Conservation (phyloP, 441 rosid genomes). For the Corymbia citriodora region DNA sequence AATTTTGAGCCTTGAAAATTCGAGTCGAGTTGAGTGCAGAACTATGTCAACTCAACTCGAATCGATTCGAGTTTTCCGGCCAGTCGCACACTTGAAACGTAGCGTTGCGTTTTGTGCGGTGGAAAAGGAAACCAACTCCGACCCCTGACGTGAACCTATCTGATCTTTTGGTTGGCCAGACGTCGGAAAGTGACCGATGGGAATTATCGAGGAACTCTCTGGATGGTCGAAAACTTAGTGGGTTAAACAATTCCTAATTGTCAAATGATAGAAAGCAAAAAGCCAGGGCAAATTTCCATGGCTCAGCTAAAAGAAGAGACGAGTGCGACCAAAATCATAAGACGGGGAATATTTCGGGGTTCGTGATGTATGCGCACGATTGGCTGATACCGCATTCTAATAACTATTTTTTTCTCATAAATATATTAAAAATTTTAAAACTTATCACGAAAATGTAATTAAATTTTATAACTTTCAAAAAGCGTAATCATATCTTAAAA, state of each 20-base stretch:
- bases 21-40: rapidly evolving
- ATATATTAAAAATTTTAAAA: no score
- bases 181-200: neutral
- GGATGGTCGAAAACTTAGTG: neutral
- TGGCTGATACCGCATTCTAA: neutral
- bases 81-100: no score
- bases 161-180: neutral
- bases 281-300: neutral
- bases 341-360: neutral
- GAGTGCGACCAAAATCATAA: rapidly evolving
- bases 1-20: neutral
- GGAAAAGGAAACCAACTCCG: neutral
- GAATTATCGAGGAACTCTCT: neutral
- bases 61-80: rapidly evolving
- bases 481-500: no score
- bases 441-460: rapidly evolving
- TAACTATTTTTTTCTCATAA: neutral
- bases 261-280: neutral
- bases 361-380: rapidly evolving
- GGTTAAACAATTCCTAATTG: neutral
- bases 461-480: no score
- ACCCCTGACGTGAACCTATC: neutral
- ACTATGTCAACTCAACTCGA: rapidly evolving
- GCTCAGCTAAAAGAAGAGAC: neutral
- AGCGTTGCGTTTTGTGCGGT: neutral